These are phyloP conservation scores for Chrysophaeum taylorii DNA, from an alignment of 352 stramenopile species.

Conservation along the genomic window DNA sequence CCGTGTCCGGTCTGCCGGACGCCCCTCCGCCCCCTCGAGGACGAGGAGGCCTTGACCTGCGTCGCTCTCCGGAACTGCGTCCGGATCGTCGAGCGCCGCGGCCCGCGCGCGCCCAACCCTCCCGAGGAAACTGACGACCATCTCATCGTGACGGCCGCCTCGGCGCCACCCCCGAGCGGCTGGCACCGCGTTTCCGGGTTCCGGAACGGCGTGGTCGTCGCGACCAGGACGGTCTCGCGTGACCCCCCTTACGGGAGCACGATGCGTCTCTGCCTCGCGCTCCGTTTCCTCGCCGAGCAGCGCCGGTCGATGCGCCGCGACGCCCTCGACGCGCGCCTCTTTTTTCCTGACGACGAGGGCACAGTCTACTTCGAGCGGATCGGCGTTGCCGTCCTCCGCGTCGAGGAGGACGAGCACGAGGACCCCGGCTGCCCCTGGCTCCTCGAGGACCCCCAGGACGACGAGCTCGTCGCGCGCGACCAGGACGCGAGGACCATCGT, in stretches of 20 bases:
- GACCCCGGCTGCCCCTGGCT: not conserved
- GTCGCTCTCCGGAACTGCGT: not conserved
- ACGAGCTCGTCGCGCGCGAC: not conserved
- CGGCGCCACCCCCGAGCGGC: not conserved
- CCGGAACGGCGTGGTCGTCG: not conserved
- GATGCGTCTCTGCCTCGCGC: too few relatives aligned
- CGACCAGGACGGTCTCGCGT: not conserved
- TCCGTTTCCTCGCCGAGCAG: too few relatives aligned
- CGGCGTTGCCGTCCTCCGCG: too few relatives aligned
- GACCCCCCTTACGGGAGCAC: not conserved
- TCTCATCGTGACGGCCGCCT: not conserved
- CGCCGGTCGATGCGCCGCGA: not conserved
- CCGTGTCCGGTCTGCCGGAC: not conserved
- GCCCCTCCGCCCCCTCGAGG: not conserved
- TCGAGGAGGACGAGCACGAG: not conserved
- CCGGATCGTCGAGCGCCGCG: not conserved
- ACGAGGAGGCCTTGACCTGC: not conserved
- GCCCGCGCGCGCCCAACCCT: not conserved
- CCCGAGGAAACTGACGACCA: not conserved
- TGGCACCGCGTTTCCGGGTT: not conserved
- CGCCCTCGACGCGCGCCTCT: not conserved
- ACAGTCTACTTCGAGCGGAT: not conserved
- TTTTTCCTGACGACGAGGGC: not conserved
- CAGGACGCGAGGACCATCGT: not conserved
- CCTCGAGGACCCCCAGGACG: not conserved